phyloP scores from a whole-genome alignment of 2,329 filamentous ascomycete genomes.

The Mariannaea elegans region DNA sequence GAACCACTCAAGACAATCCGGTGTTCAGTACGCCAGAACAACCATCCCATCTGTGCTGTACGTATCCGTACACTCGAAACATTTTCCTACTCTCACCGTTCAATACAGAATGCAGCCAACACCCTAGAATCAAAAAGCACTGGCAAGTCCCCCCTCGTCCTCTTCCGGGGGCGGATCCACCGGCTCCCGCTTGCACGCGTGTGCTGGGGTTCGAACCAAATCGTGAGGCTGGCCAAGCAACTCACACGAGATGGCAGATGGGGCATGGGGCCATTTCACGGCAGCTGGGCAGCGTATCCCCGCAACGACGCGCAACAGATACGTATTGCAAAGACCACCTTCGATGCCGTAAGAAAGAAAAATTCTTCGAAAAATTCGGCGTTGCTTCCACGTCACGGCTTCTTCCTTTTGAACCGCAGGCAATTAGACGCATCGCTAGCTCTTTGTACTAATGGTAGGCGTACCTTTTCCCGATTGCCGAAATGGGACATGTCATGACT shows the following conservation, averaged over 20 bases:
- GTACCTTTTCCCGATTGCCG: neutral
- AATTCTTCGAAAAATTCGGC: neutral
- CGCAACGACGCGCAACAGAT: slow-evolving; percentile 14
- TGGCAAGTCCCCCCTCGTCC: neutral
- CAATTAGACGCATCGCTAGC: too few relatives aligned
- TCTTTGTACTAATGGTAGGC: too few relatives aligned
- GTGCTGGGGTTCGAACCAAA: slow-evolving; percentile 6
- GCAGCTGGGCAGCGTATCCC: neutral
- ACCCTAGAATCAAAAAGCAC: neutral
- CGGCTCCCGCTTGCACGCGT: slow-evolving; percentile 18
- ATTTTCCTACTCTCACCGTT: neutral
- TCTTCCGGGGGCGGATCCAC: slow-evolving; percentile 9
- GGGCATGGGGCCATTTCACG: slow-evolving; percentile 20
- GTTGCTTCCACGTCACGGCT: slow-evolving; percentile 12
- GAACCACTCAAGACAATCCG: neutral
- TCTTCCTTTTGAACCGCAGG: too few relatives aligned
- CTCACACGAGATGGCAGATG: slow-evolving; percentile 23
- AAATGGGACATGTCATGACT: slow-evolving; percentile 2
- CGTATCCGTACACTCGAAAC: neutral
- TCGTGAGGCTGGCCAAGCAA: slow-evolving; percentile 17
- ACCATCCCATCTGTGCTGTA: neutral
- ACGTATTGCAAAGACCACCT: neutral
- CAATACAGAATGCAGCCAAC: neutral
- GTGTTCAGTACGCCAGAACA: neutral
- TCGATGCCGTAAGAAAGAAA: neutral